Conservation (phyloP, 768 basidiomycete genomes). For the Suillus paluster region DNA sequence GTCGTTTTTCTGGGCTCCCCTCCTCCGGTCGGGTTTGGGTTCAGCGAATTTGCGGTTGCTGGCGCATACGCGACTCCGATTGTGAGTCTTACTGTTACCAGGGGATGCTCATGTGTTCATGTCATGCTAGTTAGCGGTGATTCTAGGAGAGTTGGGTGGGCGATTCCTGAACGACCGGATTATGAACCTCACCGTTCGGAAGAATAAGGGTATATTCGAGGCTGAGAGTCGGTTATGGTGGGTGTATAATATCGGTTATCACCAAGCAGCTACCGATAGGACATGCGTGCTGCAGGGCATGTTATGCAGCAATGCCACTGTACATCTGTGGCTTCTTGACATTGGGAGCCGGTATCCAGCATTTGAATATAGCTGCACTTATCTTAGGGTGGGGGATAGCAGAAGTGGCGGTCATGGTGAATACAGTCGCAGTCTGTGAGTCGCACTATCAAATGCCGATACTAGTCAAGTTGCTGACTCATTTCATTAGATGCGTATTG, state of each 20-base stretch:
- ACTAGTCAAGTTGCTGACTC: background rate
- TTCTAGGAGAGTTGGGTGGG: constrained; percentile 57
- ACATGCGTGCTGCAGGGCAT: constrained; percentile 29
- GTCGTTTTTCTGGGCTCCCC: constrained; percentile 57
- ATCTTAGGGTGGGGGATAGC: constrained; percentile 52
- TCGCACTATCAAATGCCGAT: constrained; percentile 5
- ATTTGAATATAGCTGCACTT: constrained; percentile 31
- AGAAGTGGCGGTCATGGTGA: constrained; percentile 39
- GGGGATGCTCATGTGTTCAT: background rate
- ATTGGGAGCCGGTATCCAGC: constrained; percentile 44
- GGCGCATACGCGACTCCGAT: constrained; percentile 51
- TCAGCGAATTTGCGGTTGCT: constrained; percentile 43
- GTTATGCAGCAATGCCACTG: constrained; percentile 45
- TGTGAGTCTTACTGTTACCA: constrained; percentile 27
- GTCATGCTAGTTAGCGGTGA: constrained; percentile 44
- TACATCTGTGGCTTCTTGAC: constrained; percentile 47
- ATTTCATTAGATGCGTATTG: constrained; percentile 39
- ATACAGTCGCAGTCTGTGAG: constrained; percentile 45
- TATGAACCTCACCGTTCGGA: constrained; percentile 45
- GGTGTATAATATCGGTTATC: constrained; percentile 13
- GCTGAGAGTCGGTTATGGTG: constrained; percentile 53
- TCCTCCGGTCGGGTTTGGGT: constrained; percentile 51
- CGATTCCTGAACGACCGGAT: constrained; percentile 56
- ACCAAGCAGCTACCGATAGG: background rate
- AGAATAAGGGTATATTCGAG: constrained; percentile 56